Conservation (phyloP, 306 rosid species). For the Gastrolobium bilobum region DNA sequence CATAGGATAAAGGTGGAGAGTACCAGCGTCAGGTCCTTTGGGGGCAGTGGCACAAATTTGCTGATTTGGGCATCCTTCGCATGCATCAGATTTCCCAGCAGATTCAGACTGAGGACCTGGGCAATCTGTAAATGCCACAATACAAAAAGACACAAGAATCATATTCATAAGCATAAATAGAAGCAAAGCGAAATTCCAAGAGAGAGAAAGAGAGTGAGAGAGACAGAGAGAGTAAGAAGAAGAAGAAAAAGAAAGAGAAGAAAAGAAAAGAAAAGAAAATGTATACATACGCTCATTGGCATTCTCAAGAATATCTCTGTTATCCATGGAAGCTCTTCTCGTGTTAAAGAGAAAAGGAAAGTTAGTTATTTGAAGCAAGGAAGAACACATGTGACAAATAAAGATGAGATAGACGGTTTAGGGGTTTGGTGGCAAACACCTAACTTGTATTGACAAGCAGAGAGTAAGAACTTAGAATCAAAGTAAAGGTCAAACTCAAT, state of each 20-base stretch:
- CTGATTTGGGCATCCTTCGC: slow-evolving; percentile 94
- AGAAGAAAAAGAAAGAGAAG: no score
- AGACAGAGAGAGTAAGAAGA: no score
- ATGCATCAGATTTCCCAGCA: slow-evolving; percentile 84
- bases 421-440: slow-evolving; percentile 9
- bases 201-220: no score
- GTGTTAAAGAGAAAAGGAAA: background rate
- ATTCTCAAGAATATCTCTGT: slow-evolving; percentile 77
- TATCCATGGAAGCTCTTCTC: slow-evolving; percentile 63
- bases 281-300: slow-evolving; percentile 84
- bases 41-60: slow-evolving; percentile 91
- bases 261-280: slow-evolving; percentile 6
- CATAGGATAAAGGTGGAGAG: background rate
- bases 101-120: slow-evolving; percentile 89
- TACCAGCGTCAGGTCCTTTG: slow-evolving; percentile 96
- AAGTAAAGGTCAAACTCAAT: background rate
- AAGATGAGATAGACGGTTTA: background rate
- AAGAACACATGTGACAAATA: background rate
- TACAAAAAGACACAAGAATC: background rate
- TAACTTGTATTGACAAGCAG: slow-evolving; percentile 25
- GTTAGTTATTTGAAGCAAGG: background rate
- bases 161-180: slow-evolving; percentile 1
- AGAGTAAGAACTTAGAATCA: background rate
- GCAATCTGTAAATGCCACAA: slow-evolving; percentile 69
- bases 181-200: background rate